Conservation (phyloP, 257 asterid species). For the Verbascum thapsus region DNA sequence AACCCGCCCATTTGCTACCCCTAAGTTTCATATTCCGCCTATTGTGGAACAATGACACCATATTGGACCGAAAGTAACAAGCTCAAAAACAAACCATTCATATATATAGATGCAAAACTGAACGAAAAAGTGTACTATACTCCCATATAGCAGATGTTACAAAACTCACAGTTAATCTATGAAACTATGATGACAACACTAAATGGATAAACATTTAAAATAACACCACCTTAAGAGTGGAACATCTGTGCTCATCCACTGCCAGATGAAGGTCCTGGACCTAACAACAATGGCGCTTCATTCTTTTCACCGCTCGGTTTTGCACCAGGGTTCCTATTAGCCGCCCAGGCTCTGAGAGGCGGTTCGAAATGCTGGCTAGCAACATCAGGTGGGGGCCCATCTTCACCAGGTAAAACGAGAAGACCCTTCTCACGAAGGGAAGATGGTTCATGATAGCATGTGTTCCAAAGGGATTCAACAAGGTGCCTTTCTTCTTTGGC, state of each 20-base stretch:
- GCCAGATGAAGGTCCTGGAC: constrained; percentile 43
- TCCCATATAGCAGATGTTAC: too few relatives aligned
- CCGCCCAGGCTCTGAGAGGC: constrained; percentile 83
- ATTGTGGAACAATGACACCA: too few relatives aligned
- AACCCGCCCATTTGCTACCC: too few relatives aligned
- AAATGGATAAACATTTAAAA: too few relatives aligned
- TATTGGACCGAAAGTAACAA: too few relatives aligned
- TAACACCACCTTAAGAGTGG: too few relatives aligned
- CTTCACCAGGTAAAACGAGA: constrained; percentile 76
- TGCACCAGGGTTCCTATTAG: constrained; percentile 44
- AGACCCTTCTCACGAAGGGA: constrained; percentile 77
- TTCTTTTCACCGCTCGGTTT: constrained; percentile 44
- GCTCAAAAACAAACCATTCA: neutral
- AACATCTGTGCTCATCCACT: neutral
- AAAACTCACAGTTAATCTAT: neutral
- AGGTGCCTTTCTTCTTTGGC: constrained; percentile 81
- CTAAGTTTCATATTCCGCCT: too few relatives aligned
- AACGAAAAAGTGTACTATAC: too few relatives aligned
- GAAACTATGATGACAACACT: neutral
- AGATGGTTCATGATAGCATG: constrained; percentile 62
- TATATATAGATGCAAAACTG: neutral
- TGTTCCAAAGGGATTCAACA: constrained; percentile 80
- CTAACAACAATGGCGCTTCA: constrained; percentile 60
- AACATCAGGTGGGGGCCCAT: constrained; percentile 81
- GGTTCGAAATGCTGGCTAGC: constrained; percentile 80